These are phyloP conservation scores for Scleromitrula shiraiana DNA, from an alignment of 2,329 filamentous ascomycete genomes.

Conservation along the genomic window DNA sequence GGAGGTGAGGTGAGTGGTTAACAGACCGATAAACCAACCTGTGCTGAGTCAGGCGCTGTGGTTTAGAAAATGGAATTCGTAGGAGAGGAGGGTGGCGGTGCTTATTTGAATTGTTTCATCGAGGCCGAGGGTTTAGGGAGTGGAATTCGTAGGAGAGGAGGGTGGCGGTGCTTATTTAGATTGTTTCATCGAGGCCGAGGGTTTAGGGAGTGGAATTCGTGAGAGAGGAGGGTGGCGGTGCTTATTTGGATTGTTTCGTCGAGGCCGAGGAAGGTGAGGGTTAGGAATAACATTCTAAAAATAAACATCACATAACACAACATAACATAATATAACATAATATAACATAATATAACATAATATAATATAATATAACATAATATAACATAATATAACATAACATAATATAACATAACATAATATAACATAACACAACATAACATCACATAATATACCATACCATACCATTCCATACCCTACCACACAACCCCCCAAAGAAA, in stretches of 20 bases:
- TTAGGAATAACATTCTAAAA: not conserved
- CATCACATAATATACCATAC: too few relatives aligned
- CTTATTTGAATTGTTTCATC: too few relatives aligned
- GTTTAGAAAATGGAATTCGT: not conserved
- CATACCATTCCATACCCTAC: too few relatives aligned
- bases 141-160: not conserved
- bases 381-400: too few relatives aligned
- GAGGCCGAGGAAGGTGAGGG: not conserved
- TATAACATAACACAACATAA: too few relatives aligned
- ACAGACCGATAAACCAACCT: not conserved
- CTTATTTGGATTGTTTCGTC: not conserved
- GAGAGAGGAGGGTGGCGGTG: not conserved
- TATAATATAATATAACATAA: too few relatives aligned
- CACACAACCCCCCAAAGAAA: too few relatives aligned
- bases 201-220: not conserved
- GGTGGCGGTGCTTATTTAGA: not conserved
- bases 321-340: too few relatives aligned
- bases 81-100: not conserved
- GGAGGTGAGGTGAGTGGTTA: not conserved
- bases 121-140: too few relatives aligned
- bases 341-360: too few relatives aligned
- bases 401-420: too few relatives aligned
- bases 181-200: not conserved
- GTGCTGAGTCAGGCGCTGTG: not conserved
- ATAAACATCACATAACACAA: too few relatives aligned